phyloP scores from a whole-genome alignment of 2,329 filamentous ascomycete species.

The Fusarium anthophilum region DNA sequence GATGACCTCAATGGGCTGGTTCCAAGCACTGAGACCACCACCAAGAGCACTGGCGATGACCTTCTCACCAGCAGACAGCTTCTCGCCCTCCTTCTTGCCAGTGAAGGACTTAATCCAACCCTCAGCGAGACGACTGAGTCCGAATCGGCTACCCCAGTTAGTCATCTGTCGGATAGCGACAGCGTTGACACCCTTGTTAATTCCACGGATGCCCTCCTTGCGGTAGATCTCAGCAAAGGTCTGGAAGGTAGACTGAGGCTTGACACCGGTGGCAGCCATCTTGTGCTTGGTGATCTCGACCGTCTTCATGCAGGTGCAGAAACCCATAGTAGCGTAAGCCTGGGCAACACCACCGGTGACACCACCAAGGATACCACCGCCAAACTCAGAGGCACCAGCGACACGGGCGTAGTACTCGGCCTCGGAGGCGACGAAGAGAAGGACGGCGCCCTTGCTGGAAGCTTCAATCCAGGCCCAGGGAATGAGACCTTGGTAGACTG shows the following conservation, averaged over 20 bases:
- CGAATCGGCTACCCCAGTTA: constrained; percentile 98
- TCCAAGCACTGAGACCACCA: constrained; percentile 97
- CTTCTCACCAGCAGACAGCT: constrained; percentile 85
- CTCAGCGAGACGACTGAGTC: constrained; percentile 91
- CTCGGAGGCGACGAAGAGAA: constrained; percentile 98
- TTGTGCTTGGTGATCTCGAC: constrained; percentile 99
- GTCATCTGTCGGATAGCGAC: constrained; percentile 99
- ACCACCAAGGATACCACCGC: constrained; percentile 88
- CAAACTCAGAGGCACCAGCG: constrained; percentile 86
- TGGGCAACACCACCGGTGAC: constrained; percentile 95
- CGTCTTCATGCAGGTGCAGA: constrained; percentile 99
- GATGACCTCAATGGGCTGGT: constrained; percentile 99
- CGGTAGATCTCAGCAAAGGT: constrained; percentile 99
- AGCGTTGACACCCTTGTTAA: constrained; percentile 99
- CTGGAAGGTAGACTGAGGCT: constrained; percentile 88
- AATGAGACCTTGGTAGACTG: constrained; percentile 99
- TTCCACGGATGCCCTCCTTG: constrained; percentile 90
- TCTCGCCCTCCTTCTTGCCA: constrained; percentile 81
- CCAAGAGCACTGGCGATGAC: constrained; percentile 85
- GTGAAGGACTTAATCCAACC: constrained; percentile 82
- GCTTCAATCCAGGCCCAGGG: constrained; percentile 99
- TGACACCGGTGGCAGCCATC: constrained; percentile 81
- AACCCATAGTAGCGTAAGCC: constrained; percentile 99
- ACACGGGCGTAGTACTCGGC: constrained; percentile 93
- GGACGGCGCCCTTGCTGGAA: constrained; percentile 98